These are phyloP conservation scores for Coffea humblotiana DNA, from an alignment of 305 asterid genomes.

Conservation along the genomic window DNA sequence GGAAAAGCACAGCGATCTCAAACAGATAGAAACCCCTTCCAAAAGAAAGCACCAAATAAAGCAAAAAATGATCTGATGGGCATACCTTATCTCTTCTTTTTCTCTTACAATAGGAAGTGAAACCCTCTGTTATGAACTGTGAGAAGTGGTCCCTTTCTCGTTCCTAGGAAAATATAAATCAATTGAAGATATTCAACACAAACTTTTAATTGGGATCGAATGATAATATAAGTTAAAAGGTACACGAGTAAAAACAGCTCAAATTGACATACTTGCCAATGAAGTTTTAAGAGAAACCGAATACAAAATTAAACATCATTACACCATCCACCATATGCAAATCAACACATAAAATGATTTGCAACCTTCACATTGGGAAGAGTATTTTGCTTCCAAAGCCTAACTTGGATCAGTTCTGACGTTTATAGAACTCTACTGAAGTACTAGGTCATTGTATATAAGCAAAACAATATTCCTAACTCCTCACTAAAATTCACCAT, in stretches of 20 bases:
- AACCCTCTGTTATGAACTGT: slow-evolving; percentile 96
- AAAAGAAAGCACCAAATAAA: neutral
- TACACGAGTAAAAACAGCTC: neutral
- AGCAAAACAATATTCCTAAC: neutral
- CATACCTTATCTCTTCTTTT: slow-evolving; percentile 92
- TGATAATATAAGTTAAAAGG: neutral
- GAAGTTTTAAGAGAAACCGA: neutral
- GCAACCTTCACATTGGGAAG: neutral
- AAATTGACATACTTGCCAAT: neutral
- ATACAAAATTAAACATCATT: neutral
- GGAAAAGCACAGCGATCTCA: neutral
- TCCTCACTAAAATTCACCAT: neutral
- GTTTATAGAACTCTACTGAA: neutral
- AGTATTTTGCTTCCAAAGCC: neutral
- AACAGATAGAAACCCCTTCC: neutral
- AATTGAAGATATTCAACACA: neutral
- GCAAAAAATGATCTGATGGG: slow-evolving; percentile 3
- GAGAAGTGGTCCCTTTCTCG: slow-evolving; percentile 96
- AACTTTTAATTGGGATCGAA: neutral
- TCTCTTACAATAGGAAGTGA: slow-evolving; percentile 97
- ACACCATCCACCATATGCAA: neutral
- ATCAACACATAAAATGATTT: neutral
- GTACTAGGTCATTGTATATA: neutral
- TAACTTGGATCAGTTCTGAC: neutral
- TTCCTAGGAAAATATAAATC: slow-evolving; percentile 56